These are phyloP conservation scores for Ascochyta clinopodiicola DNA, from an alignment of 2,329 filamentous ascomycete species.

Conservation along the genomic window DNA sequence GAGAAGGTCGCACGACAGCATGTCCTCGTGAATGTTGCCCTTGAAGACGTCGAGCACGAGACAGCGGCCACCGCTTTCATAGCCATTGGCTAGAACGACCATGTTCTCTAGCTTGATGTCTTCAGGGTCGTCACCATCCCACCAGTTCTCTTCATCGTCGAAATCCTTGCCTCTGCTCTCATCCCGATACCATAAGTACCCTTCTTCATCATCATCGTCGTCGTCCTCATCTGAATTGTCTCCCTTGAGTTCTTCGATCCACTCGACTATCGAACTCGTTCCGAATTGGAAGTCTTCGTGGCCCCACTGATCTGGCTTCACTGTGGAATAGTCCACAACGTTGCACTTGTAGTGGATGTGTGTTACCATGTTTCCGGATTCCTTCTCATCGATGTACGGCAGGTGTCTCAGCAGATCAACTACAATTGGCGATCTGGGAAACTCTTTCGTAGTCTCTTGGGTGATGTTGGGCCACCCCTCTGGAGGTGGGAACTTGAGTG, in stretches of 20 bases:
- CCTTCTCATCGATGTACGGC: constrained; percentile 12
- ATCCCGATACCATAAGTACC: not conserved
- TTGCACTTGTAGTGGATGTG: constrained; percentile 16
- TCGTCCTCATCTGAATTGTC: not conserved
- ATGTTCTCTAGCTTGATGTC: constrained; percentile 9
- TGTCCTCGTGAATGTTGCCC: constrained; percentile 13
- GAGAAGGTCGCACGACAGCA: not conserved
- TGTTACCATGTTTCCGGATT: constrained; percentile 1
- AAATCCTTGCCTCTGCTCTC: constrained; percentile 2
- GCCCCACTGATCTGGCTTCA: not conserved
- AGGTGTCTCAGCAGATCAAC: constrained; percentile 20
- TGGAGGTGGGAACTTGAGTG: constrained; percentile 9
- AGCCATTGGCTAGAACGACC: constrained; percentile 7
- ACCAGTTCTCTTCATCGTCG: constrained; percentile 6
- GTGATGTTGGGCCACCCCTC: constrained; percentile 21
- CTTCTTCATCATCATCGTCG: constrained; percentile 1
- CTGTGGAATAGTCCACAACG: constrained; percentile 7
- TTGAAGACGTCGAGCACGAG: constrained; percentile 15
- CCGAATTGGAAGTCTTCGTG: not conserved
- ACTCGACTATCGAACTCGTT: not conserved
- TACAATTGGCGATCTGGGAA: constrained; percentile 5
- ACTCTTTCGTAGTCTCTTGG: not conserved
- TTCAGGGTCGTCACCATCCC: constrained; percentile 12
- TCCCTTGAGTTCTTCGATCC: not conserved
- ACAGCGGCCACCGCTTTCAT: constrained; percentile 14